Percentiles rank a stretch among this genome's conserved stretches.
These are phyloP conservation scores for Golovinomyces cichoracearum DNA, from an alignment of 2,329 filamentous ascomycete genomes.

Conservation along the genomic window DNA sequence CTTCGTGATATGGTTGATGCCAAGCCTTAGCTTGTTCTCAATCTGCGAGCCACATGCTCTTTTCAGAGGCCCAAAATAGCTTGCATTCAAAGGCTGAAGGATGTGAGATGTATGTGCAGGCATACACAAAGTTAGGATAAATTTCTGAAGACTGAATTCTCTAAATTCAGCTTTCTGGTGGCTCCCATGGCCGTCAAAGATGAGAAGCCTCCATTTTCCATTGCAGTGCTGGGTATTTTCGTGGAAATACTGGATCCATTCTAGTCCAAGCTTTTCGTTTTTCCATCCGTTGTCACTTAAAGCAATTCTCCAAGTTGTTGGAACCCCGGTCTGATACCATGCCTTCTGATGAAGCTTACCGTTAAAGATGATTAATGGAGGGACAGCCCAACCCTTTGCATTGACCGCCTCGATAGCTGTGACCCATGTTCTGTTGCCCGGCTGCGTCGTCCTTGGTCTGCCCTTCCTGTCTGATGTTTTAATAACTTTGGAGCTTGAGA, in stretches of 20 bases:
- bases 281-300: not conserved
- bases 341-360: not conserved
- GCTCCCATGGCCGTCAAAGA: not conserved
- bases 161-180: not conserved
- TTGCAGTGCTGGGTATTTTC: not conserved
- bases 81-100: slow-evolving; percentile 16
- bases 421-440: slow-evolving; percentile 11
- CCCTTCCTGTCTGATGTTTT: slow-evolving; percentile 5
- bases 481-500: slow-evolving; percentile 6
- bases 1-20: not conserved
- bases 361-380: slow-evolving; percentile 2
- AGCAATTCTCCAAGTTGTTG: not conserved
- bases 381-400: slow-evolving; percentile 7
- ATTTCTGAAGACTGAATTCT: not conserved
- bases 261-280: not conserved
- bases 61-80: slow-evolving; percentile 16
- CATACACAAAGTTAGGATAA: slow-evolving; percentile 7
- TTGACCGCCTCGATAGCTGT: slow-evolving; percentile 11
- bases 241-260: not conserved
- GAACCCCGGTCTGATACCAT: not conserved
- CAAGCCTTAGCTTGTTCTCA: not conserved
- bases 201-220: not conserved
- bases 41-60: not conserved
- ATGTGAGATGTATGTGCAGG: slow-evolving; percentile 15
- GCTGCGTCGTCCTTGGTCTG: slow-evolving; percentile 6